Evolutionary conservation across 306 rosid genomes (phyloP).

Genomic region (Gastrolobium bilobum): DNA sequence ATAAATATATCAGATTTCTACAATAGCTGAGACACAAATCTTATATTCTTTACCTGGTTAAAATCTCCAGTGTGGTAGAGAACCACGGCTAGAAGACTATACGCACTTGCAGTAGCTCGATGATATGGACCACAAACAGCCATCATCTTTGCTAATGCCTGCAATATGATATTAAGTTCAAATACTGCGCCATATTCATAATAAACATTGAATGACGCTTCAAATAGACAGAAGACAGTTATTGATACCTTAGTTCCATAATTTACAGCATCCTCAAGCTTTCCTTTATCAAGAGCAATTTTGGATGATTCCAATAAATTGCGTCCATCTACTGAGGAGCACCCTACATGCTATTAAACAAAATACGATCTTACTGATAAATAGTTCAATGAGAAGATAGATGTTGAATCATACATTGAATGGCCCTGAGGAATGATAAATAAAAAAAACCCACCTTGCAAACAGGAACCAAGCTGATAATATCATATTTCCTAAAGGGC

Average conservation of each 20-base stretch:
- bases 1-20: constrained; percentile 22
- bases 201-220: constrained; percentile 10
- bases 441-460: constrained; percentile 77
- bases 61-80: constrained; percentile 99
- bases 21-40: constrained; percentile 28
- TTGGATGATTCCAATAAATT: constrained; percentile 91
- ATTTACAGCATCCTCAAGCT: constrained; percentile 94
- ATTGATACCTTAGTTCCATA: constrained; percentile 87
- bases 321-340: constrained; percentile 92
- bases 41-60: constrained; percentile 73
- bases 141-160: constrained; percentile 96
- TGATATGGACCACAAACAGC: constrained; percentile 95
- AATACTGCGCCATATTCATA: constrained; percentile 12
- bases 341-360: constrained; percentile 78
- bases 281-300: constrained; percentile 97
- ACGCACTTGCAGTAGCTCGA: constrained; percentile 96
- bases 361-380: constrained; percentile 16
- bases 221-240: constrained; percentile 20
- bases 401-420: constrained; percentile 33
- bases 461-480: constrained; percentile 86
- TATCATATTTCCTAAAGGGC: constrained; percentile 78
- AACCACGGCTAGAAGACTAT: constrained; percentile 97
- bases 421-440: neutral
- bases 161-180: constrained; percentile 44
- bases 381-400: constrained; percentile 30